Evolutionary conservation across 768 basidiomycete species (phyloP).

Genomic region (Exidia glandulosa): DNA sequence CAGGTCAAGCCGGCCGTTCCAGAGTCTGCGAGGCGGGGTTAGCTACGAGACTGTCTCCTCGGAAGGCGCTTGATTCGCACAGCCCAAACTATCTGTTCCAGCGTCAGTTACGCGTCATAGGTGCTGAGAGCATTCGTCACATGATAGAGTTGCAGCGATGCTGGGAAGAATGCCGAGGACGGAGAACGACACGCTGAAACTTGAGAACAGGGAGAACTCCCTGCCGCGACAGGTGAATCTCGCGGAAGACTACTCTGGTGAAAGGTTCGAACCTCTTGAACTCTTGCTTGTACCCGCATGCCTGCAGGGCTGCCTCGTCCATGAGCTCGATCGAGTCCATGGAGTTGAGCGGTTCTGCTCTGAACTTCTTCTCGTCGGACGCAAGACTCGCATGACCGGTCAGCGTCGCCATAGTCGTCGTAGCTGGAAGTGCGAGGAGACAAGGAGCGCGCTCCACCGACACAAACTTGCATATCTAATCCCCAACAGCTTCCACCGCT

Average conservation of each 20-base stretch:
- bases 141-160: conserved; percentile 4
- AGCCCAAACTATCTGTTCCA: not conserved
- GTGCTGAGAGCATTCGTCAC: not conserved
- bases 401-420: no score
- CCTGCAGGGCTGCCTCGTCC: not conserved
- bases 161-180: conserved; percentile 5
- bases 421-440: no score
- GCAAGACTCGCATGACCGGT: no score
- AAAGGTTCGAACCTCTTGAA: not conserved
- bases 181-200: conserved; percentile 7
- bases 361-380: not conserved
- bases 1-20: conserved; percentile 4
- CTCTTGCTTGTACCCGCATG: not conserved
- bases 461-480: no score
- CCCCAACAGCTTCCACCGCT: no score
- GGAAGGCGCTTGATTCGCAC: not conserved
- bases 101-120: not conserved
- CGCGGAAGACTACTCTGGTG: not conserved
- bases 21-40: not conserved
- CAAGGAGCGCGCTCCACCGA: no score
- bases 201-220: conserved; percentile 4
- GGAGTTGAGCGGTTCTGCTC: not conserved
- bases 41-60: not conserved
- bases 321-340: not conserved
- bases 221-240: not conserved